Base-by-base conservation (phyloP, 163 green algal species). In the Chloromonas sp. region DNA sequence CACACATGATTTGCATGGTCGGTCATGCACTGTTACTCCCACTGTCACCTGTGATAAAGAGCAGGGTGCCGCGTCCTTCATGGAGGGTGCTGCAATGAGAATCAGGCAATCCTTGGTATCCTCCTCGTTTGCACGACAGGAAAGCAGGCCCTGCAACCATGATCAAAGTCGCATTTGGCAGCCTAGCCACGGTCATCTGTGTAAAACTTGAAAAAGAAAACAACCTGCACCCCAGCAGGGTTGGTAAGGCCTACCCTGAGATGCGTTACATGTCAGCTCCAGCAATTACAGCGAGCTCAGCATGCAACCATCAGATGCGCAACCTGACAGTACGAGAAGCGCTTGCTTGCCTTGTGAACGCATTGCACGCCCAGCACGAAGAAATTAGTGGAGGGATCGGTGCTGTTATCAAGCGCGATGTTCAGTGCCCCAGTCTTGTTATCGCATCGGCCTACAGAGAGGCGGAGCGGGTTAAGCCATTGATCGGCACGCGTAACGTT, bases 41-140 rank as follows among this genome's bases (percentile, higher is more conserved):
- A 36, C 36, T 36, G 36, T 36, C 11, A 76, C 66, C 66, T 81
- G 77, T n/a, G 86, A 82, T 14, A 89, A 83, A 1, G 79, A 60
- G 62, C 86, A 89, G 5, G 86, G 86, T 76, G 60, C 60, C 13
- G 79, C 81, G 71, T 86, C 59, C 3, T 70, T 61, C 2, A 61
- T 57, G 3, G 14, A 2, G n/a, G 77, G 77, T 82, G 0, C 74
- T 15, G 81, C 86, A 58, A 89, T 59, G 58, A 89, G 79, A 1
- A 89, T 61, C 2, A 89, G 79, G 83, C 86, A 89, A 80, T 89
- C 86, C 14, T 84, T 84, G 15, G 66, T 82, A 61, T 89, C 86
- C 58, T 85, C 86, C 61, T 60, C 81, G 61, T 78, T 84, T 1
- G 2, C 36, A 36, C 81, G 61, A 15, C 81, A 84, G 3, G 81